Percentiles rank a stretch among this genome's conserved stretches.
These are phyloP conservation scores for Aureobasidium namibiae DNA, from an alignment of 2,329 filamentous ascomycete genomes.

Conservation along the genomic window DNA sequence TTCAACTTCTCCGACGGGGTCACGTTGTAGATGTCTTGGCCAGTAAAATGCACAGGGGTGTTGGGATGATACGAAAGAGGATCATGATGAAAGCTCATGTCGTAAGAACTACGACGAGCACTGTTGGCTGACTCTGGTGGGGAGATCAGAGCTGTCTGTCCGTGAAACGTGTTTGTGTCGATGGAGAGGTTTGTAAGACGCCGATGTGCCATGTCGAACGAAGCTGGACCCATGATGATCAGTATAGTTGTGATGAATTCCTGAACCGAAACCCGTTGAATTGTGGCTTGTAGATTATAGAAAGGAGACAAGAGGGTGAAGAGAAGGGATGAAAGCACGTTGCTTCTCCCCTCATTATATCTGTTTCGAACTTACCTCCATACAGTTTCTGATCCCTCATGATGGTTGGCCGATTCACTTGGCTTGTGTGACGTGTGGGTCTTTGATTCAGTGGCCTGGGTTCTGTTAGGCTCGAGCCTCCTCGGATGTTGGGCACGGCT, in stretches of 20 bases:
- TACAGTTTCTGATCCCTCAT: neutral
- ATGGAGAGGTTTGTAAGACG: neutral
- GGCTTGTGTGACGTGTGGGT: neutral
- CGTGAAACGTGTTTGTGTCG: neutral
- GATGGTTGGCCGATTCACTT: neutral
- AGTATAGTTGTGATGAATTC: neutral
- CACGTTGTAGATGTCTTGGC: neutral
- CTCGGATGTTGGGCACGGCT: neutral
- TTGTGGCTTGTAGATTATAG: conserved; percentile 3
- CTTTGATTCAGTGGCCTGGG: neutral
- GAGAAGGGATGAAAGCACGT: conserved; percentile 9
- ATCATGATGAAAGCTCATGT: neutral
- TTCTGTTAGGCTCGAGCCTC: conserved; percentile 1
- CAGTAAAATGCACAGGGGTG: neutral
- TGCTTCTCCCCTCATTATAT: conserved; percentile 11
- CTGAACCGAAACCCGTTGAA: neutral
- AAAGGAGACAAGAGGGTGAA: neutral
- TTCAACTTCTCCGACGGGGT: neutral
- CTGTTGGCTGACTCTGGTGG: conserved; percentile 1
- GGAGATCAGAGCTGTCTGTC: neutral
- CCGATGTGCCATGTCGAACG: neutral
- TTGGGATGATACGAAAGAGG: neutral
- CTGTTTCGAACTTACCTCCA: conserved; percentile 5
- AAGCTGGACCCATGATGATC: neutral
- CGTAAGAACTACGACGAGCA: neutral